Conservation (phyloP, 495 filamentous ascomycete species). For the Xylaria curta region DNA sequence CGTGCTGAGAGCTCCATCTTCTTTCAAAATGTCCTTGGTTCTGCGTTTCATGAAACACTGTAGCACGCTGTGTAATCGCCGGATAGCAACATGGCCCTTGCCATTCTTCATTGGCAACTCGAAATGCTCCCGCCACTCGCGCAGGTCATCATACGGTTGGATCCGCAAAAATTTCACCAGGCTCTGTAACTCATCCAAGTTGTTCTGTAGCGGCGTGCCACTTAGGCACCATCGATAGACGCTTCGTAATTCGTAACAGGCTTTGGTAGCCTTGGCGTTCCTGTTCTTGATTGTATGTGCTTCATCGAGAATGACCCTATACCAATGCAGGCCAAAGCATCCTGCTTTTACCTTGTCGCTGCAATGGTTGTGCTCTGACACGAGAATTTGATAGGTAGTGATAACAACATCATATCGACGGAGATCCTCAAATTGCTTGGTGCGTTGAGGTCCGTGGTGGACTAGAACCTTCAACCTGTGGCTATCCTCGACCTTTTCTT, state of each 20-base stretch:
- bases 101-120: slow-evolving; percentile 83
- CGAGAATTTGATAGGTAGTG: slow-evolving; percentile 93
- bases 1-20: slow-evolving; percentile 75
- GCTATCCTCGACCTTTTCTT: slow-evolving; percentile 69
- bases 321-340: slow-evolving; percentile 93
- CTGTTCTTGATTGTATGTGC: slow-evolving; percentile 98
- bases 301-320: slow-evolving; percentile 92
- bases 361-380: slow-evolving; percentile 80
- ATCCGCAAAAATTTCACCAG: slow-evolving; percentile 93
- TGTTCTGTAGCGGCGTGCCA: slow-evolving; percentile 97
- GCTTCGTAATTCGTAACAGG: slow-evolving; percentile 77
- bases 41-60: slow-evolving; percentile 95
- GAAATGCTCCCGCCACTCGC: slow-evolving; percentile 87
- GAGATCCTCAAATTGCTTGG: slow-evolving; percentile 75
- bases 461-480: slow-evolving; percentile 80
- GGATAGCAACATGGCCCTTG: slow-evolving; percentile 85
- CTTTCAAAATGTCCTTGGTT: slow-evolving; percentile 91
- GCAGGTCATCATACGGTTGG: slow-evolving; percentile 82
- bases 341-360: slow-evolving; percentile 69
- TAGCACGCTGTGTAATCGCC: slow-evolving; percentile 80
- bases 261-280: slow-evolving; percentile 91
- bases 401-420: slow-evolving; percentile 93
- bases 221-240: slow-evolving; percentile 95
- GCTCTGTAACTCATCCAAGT: slow-evolving; percentile 94
- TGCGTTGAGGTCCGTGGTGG: slow-evolving; percentile 86